Percentiles rank a stretch among this genome's conserved stretches.
Conservation (phyloP, 345 rosid genomes). For the Acer campestre region DNA sequence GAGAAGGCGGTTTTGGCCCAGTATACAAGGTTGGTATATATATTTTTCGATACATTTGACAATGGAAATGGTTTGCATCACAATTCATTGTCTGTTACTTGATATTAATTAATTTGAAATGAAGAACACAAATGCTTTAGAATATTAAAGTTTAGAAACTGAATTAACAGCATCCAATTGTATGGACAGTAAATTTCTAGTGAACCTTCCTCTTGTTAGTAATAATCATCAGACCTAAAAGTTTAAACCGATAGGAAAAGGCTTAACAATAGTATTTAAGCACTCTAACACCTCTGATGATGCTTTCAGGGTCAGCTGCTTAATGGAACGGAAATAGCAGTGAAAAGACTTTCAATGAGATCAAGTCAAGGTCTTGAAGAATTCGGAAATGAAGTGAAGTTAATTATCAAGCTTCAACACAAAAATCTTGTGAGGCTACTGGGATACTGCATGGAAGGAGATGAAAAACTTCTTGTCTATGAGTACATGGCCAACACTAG, state of each 20-base stretch:
- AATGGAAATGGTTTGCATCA: too few relatives aligned
- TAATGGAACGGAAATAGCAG: slow-evolving; percentile 47
- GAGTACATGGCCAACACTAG: slow-evolving; percentile 56
- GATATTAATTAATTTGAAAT: too few relatives aligned
- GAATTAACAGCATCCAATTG: too few relatives aligned
- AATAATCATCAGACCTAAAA: too few relatives aligned
- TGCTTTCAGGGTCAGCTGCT: slow-evolving; percentile 43
- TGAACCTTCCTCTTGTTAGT: too few relatives aligned
- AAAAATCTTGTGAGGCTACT: slow-evolving; percentile 54
- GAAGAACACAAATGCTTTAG: too few relatives aligned
- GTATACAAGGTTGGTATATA: slow-evolving; percentile 42
- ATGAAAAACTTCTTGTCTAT: slow-evolving; percentile 53
- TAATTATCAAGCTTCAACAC: slow-evolving; percentile 59
- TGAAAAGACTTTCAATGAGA: slow-evolving; percentile 52
- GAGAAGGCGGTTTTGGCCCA: slow-evolving; percentile 62
- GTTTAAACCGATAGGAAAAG: too few relatives aligned
- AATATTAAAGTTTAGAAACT: too few relatives aligned
- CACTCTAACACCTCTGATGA: too few relatives aligned
- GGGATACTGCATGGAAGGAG: slow-evolving; percentile 49
- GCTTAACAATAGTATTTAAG: too few relatives aligned
- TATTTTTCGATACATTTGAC: too few relatives aligned
- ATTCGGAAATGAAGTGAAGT: slow-evolving; percentile 52
- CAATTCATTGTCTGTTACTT: neutral
- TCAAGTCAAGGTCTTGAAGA: slow-evolving; percentile 59
- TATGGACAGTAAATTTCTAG: too few relatives aligned